Evolutionary conservation across 805 yeast species (phyloP), one percentile per base, ranked within the genome.

Genomic region (Sungouiella blattae): DNA sequence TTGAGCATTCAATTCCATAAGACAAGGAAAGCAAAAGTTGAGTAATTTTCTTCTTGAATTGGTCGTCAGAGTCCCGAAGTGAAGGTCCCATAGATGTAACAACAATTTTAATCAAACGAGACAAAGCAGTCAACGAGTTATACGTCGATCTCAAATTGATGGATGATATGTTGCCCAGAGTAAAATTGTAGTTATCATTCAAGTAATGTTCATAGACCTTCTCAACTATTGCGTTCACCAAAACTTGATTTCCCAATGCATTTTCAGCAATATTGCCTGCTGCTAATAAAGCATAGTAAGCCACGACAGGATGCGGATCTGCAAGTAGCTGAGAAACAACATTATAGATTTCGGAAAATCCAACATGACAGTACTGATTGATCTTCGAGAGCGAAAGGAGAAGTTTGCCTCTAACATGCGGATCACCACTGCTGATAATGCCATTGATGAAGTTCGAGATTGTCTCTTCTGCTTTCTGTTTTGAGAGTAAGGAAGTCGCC

Each of bases 241-340:
- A 60, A 5, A 53, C 42, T 2, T 64, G 49, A 36, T 71, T 75
- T 16, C 75, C 69, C 7, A 75, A 42, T 32, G 80, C 78, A 22
- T 73, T 75, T 25, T 76, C 78, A 20, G 88, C 63, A 9, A 84
- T 55, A 1, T 73, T 60, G 2, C 74, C 58, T 28, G 83, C 53
- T 0, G 93, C 74, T 30, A 73, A 73, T 46, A 88, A 55, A 1
- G 91, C 70, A 71, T 88, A 82, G 36, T 76, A 71, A 53, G 86
- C 89, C 12, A 93, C 88, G 1, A 77, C 63, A 0, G 96, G 96
- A 53, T 89, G 91, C 0, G 96, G 89, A 57, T 91, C 98, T 14
- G 62, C 62, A 4, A 80, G 56, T 18, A 91, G 65, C 11, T 84
- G 79, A 25, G 71, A 57, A 2, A 80, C 51, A 4, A 87, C 77